A percentile compares a stretch with the other conserved stretches of the same genome.
Conservation (phyloP, 768 basidiomycete species). For the Ephemerocybe angulata region DNA sequence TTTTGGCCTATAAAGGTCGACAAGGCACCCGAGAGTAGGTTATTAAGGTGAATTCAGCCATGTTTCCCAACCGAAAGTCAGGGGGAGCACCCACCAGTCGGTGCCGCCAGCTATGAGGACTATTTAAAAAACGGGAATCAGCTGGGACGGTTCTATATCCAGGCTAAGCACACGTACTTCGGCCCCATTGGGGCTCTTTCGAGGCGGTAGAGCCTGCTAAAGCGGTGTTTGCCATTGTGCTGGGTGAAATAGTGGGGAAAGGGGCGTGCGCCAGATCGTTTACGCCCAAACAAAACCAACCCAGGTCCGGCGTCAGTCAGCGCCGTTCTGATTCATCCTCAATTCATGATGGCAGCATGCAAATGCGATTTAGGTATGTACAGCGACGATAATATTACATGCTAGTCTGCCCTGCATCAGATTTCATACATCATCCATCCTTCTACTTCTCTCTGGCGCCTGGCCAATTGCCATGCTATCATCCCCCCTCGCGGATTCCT, state of each 20-base stretch:
- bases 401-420: background rate
- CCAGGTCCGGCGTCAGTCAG: conserved; percentile 6
- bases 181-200: conserved; percentile 42
- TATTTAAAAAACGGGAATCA: conserved; percentile 29
- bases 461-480: background rate
- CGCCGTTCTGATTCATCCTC: conserved; percentile 2
- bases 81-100: conserved; percentile 62
- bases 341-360: background rate
- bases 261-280: background rate
- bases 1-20: conserved; percentile 51
- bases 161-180: conserved; percentile 32
- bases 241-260: conserved; percentile 6
- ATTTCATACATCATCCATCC: conserved; percentile 5
- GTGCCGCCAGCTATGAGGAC: conserved; percentile 85
- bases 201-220: conserved; percentile 11
- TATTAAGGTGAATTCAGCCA: background rate
- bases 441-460: background rate
- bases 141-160: conserved; percentile 13
- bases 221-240: conserved; percentile 11
- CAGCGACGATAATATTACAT: background rate
- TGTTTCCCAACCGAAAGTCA: conserved; percentile 22
- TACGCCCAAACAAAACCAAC: conserved; percentile 13
- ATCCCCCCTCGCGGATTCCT: background rate
- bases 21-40: conserved; percentile 1
- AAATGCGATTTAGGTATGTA: background rate